Evolutionary conservation across 2,329 filamentous ascomycete genomes (phyloP).

Genomic region (Trichophyton mentagrophytes): DNA sequence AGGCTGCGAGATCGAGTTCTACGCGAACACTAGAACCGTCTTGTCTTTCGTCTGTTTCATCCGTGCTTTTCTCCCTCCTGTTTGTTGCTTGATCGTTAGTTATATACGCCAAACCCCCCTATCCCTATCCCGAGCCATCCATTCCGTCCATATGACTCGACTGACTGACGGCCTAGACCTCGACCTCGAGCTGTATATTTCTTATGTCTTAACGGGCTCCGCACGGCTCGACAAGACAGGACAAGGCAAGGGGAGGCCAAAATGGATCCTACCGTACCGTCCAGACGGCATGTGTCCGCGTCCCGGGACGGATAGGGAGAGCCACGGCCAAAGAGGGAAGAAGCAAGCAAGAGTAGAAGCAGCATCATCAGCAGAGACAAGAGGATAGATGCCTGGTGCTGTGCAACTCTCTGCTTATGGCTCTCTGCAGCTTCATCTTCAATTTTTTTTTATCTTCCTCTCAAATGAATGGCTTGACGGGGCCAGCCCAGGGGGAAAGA

Average conservation of each 20-base stretch:
- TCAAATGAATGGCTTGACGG: background rate
- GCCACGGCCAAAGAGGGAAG: background rate
- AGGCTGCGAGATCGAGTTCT: slow-evolving; percentile 3
- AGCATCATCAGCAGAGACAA: no score
- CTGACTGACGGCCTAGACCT: no score
- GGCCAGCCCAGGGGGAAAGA: background rate
- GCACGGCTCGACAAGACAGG: background rate
- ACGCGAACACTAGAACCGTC: slow-evolving; percentile 1
- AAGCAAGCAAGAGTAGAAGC: background rate
- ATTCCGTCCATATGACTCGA: background rate
- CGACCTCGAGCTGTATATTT: no score
- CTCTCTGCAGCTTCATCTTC: background rate
- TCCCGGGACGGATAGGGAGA: background rate
- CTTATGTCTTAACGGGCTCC: background rate
- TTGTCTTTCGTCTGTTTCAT: background rate
- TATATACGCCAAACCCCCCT: background rate
- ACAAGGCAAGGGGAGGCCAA: background rate
- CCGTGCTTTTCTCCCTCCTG: background rate
- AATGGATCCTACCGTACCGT: background rate
- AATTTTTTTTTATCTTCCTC: background rate
- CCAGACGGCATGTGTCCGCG: background rate
- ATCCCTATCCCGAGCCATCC: background rate
- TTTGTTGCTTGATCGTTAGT: background rate
- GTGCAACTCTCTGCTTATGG: background rate
- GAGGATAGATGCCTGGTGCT: background rate